phyloP scores from a whole-genome alignment of 2,329 filamentous ascomycete species.

The Pseudogymnoascus sp. region DNA sequence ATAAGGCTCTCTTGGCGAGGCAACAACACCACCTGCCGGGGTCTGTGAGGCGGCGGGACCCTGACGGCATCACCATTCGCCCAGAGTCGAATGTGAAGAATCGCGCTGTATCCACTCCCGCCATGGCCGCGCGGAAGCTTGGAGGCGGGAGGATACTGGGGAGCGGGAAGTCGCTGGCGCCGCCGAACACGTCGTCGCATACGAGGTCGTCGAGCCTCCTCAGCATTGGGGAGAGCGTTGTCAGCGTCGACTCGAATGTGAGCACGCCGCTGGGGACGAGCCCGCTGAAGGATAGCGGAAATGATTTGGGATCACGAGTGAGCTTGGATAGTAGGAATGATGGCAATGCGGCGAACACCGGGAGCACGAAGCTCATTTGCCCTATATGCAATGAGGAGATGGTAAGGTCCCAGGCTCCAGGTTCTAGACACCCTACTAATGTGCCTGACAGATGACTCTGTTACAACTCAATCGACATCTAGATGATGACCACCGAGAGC shows the following conservation, averaged over 20 bases:
- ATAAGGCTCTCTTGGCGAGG: not conserved
- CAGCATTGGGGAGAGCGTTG: conserved; percentile 59
- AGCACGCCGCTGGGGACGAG: conserved; percentile 45
- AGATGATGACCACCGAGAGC: conserved; percentile 64
- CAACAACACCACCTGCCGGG: not conserved
- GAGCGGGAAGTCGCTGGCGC: conserved; percentile 73
- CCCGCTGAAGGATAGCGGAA: conserved; percentile 60
- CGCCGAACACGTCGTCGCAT: conserved; percentile 43
- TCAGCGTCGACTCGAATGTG: conserved; percentile 66
- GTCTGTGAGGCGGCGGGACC: conserved; percentile 2
- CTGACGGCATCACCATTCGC: conserved; percentile 5
- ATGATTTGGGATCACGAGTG: conserved; percentile 76
- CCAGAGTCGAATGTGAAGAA: conserved; percentile 6
- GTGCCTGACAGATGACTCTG: conserved; percentile 63
- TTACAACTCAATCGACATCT: conserved; percentile 83
- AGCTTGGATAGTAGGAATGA: conserved; percentile 51
- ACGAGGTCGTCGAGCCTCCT: conserved; percentile 34
- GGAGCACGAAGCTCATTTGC: conserved; percentile 68
- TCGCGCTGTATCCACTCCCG: conserved; percentile 18
- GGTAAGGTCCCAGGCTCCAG: conserved; percentile 43
- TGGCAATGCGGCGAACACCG: conserved; percentile 42
- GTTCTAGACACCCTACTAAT: not conserved
- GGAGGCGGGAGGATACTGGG: conserved; percentile 89
- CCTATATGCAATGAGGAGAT: conserved; percentile 99
- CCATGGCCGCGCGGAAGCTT: conserved; percentile 77